A percentile compares a stretch with the other conserved stretches of the same genome.
These are phyloP conservation scores for Colletotrichum sp. DNA, from an alignment of 2,329 filamentous ascomycete species.

Conservation along the genomic window DNA sequence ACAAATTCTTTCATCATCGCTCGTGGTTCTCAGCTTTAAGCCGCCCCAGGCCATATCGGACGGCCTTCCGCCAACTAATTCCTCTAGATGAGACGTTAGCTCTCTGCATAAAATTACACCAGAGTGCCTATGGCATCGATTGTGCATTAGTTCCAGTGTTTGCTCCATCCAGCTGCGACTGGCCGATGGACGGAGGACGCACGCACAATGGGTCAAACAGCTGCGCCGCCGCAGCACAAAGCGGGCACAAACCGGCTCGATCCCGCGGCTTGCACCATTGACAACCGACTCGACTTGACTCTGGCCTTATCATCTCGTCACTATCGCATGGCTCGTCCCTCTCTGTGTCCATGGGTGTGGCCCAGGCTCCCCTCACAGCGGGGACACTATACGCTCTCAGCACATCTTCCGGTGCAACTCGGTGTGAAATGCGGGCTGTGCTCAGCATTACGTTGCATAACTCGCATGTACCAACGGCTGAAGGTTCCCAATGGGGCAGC, in stretches of 20 bases:
- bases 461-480: slow-evolving; percentile 5
- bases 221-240: slow-evolving; percentile 19
- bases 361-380: not conserved
- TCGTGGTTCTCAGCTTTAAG: not conserved
- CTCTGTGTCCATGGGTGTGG: not conserved
- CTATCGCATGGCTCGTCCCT: not conserved
- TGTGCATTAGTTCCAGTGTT: slow-evolving; percentile 17
- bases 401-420: slow-evolving; percentile 10
- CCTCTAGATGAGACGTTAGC: slow-evolving; percentile 21
- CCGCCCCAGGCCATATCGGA: not conserved
- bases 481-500: slow-evolving; percentile 19
- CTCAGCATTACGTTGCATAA: slow-evolving; percentile 22
- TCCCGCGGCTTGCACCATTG: slow-evolving; percentile 13
- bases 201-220: slow-evolving; percentile 14
- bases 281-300: slow-evolving; percentile 2
- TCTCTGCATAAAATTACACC: slow-evolving; percentile 18
- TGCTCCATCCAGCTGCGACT: slow-evolving; percentile 11
- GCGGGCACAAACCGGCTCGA: slow-evolving; percentile 15
- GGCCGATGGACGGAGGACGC: not conserved
- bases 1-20: not conserved
- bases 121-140: not conserved
- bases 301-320: slow-evolving; percentile 14
- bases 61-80: not conserved
- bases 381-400: slow-evolving; percentile 3
- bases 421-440: slow-evolving; percentile 14